These are phyloP conservation scores for Brasilioporus rufonigricans DNA, from an alignment of 768 basidiomycete species.

Conservation along the genomic window DNA sequence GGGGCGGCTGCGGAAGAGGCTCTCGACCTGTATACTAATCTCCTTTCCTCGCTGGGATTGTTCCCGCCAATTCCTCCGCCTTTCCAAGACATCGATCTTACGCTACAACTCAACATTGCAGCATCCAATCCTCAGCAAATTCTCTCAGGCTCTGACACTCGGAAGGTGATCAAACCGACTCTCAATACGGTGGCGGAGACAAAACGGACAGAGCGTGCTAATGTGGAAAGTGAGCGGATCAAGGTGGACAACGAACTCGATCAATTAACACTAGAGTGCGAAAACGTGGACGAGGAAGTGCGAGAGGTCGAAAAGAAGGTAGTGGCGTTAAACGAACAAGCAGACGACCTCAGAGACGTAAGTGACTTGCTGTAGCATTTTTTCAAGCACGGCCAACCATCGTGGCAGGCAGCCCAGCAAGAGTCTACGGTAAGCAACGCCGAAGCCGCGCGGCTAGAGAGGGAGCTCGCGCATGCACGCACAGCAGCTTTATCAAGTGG, in stretches of 20 bases:
- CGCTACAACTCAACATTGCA: conserved; percentile 78
- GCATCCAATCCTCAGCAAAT: conserved; percentile 67
- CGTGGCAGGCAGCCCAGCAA: conserved; percentile 66
- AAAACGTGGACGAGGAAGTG: conserved; percentile 79
- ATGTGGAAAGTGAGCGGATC: conserved; percentile 74
- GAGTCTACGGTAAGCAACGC: conserved; percentile 65
- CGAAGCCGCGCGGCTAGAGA: conserved; percentile 66
- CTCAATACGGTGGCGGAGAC: conserved; percentile 69
- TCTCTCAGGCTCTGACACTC: conserved; percentile 65
- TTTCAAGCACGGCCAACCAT: not conserved
- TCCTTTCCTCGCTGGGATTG: conserved; percentile 72
- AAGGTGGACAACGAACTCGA: conserved; percentile 83
- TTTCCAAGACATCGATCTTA: conserved; percentile 71
- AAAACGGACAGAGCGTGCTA: conserved; percentile 65
- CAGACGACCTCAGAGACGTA: conserved; percentile 81
- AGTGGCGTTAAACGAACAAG: conserved; percentile 64
- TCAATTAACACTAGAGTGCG: conserved; percentile 69
- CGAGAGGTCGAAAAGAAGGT: conserved; percentile 74
- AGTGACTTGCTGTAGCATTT: conserved; percentile 20
- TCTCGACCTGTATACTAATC: conserved; percentile 72
- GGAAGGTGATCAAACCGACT: conserved; percentile 73
- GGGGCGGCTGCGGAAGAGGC: conserved; percentile 81
- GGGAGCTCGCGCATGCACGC: conserved; percentile 70
- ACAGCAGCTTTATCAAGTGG: conserved; percentile 77
- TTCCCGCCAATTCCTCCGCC: conserved; percentile 73